Evolutionary conservation across 2,329 filamentous ascomycete genomes (phyloP).

Genomic region (Coniochaeta sp.): DNA sequence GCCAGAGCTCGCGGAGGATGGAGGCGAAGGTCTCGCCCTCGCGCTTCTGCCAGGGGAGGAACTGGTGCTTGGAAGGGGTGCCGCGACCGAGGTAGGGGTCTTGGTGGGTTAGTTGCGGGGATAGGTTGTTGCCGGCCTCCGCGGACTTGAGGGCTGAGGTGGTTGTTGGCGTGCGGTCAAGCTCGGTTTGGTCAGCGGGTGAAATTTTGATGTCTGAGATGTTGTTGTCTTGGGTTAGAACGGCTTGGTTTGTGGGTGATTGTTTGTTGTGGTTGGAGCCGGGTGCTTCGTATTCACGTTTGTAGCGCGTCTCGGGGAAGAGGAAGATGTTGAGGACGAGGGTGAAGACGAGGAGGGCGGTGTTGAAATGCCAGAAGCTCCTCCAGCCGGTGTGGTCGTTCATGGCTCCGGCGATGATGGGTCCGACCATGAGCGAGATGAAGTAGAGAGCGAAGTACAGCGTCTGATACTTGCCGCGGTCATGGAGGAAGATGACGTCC

Average conservation of each 20-base stretch:
- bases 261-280: conserved; percentile 2
- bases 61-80: conserved; percentile 46
- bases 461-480: conserved; percentile 48
- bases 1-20: conserved; percentile 47
- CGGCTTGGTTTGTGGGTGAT: not conserved
- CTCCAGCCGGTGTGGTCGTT: conserved; percentile 50
- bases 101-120: conserved; percentile 29
- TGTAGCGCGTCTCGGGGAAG: conserved; percentile 58
- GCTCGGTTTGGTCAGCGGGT: not conserved
- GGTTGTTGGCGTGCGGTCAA: conserved; percentile 7
- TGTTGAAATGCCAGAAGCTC: conserved; percentile 61
- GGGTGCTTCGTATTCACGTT: conserved; percentile 30
- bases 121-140: conserved; percentile 9
- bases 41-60: conserved; percentile 41
- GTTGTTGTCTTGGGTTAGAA: not conserved
- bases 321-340: conserved; percentile 47
- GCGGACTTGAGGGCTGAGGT: conserved; percentile 10
- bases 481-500: conserved; percentile 58
- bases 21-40: conserved; percentile 24
- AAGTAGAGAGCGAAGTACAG: conserved; percentile 57
- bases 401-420: conserved; percentile 45
- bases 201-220: not conserved
- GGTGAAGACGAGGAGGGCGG: conserved; percentile 41
- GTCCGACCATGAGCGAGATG: conserved; percentile 50
- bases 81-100: conserved; percentile 52